phyloP scores from a whole-genome alignment of 257 asterid species.

The Nicotiana benthamiana region DNA sequence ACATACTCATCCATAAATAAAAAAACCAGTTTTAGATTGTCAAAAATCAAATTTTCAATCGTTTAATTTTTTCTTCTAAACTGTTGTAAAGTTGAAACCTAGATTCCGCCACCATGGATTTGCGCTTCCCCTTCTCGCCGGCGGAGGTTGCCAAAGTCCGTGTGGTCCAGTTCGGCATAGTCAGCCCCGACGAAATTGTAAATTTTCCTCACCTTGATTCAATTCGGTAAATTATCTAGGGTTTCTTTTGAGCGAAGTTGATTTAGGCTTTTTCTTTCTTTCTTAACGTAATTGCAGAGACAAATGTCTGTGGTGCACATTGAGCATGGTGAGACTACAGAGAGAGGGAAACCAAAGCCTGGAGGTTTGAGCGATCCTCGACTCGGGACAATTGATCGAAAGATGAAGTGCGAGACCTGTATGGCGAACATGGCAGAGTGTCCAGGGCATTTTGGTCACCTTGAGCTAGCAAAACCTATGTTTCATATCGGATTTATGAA shows the following conservation, averaged over 20 bases:
- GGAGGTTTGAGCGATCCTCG: constrained; percentile 89
- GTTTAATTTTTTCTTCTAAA: neutral
- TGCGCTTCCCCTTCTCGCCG: constrained; percentile 88
- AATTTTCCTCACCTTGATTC: neutral
- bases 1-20: neutral
- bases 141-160: constrained; percentile 92
- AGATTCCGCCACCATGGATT: constrained; percentile 44
- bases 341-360: constrained; percentile 89
- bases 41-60: neutral
- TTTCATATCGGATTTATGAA: constrained; percentile 92
- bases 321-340: constrained; percentile 95
- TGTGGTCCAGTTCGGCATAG: constrained; percentile 84
- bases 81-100: neutral
- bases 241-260: constrained; percentile 4
- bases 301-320: constrained; percentile 98
- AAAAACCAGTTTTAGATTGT: neutral
- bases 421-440: constrained; percentile 99
- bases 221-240: neutral
- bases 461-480: constrained; percentile 98
- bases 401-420: constrained; percentile 96
- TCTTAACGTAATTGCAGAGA: constrained; percentile 41
- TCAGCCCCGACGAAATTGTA: constrained; percentile 95
- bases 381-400: constrained; percentile 91
- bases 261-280: neutral
- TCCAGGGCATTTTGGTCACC: constrained; percentile 97